These are phyloP conservation scores for Ogataea henricii DNA, from an alignment of 805 yeast species.

Conservation along the genomic window DNA sequence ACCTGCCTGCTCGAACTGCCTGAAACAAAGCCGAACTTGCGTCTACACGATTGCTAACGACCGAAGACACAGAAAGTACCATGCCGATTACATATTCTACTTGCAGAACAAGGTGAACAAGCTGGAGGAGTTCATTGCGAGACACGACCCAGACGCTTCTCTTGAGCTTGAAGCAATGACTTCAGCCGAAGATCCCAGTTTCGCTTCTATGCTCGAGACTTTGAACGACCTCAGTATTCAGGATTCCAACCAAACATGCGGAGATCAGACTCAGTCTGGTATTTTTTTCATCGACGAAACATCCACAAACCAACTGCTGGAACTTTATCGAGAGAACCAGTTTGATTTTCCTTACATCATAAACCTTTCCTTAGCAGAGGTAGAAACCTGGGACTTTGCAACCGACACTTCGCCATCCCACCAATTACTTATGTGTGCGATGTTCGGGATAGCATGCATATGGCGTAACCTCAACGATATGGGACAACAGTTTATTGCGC, in stretches of 20 bases:
- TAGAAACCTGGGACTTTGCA: slow-evolving; percentile 23
- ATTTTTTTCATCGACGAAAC: slow-evolving; percentile 17
- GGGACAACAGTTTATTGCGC: slow-evolving; percentile 24
- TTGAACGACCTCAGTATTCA: too few species aligned
- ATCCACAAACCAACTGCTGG: slow-evolving; percentile 14
- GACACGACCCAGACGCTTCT: slow-evolving; percentile 31
- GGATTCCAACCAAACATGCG: background rate
- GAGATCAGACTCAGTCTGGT: background rate
- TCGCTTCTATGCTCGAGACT: too few species aligned
- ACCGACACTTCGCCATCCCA: slow-evolving; percentile 20
- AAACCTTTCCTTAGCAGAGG: slow-evolving; percentile 12
- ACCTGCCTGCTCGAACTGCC: slow-evolving; percentile 28
- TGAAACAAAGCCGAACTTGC: slow-evolving; percentile 20
- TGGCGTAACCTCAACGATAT: slow-evolving; percentile 17
- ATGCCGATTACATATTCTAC: slow-evolving; percentile 35
- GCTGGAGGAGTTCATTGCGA: slow-evolving; percentile 26
- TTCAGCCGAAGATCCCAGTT: too few species aligned
- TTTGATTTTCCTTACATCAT: slow-evolving; percentile 17
- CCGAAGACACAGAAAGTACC: slow-evolving; percentile 36
- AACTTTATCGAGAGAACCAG: slow-evolving; percentile 20
- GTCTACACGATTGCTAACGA: slow-evolving; percentile 28
- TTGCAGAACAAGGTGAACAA: slow-evolving; percentile 28
- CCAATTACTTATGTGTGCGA: slow-evolving; percentile 28
- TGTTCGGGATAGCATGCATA: slow-evolving; percentile 30
- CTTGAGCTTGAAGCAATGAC: too few species aligned